phyloP scores from a whole-genome alignment of 108 stramenopile species.

The Mediolabrus comicus region DNA sequence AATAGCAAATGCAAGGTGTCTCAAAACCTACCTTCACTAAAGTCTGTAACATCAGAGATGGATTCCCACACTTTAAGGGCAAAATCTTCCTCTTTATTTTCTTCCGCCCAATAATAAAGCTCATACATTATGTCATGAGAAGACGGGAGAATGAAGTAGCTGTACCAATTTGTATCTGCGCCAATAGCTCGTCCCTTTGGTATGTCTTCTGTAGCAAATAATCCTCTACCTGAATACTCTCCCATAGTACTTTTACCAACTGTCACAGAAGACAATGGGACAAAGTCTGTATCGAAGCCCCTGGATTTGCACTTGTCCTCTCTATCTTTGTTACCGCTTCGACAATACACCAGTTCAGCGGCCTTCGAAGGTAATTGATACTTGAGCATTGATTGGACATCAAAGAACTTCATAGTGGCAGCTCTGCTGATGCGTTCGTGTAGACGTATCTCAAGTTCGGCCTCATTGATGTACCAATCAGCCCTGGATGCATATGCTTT shows the following conservation, averaged over 20 bases:
- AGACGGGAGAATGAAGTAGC: slow-evolving; percentile 28
- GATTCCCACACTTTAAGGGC: neutral
- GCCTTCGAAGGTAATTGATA: neutral
- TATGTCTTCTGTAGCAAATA: slow-evolving; percentile 30
- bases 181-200: slow-evolving; percentile 6
- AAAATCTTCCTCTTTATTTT: neutral
- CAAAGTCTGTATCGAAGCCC: slow-evolving; percentile 22
- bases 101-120: neutral
- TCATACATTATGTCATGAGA: slow-evolving; percentile 2
- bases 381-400: neutral
- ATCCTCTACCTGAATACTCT: slow-evolving; percentile 42
- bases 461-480: slow-evolving; percentile 46
- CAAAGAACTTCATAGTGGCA: neutral
- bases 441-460: slow-evolving; percentile 40
- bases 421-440: neutral
- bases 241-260: slow-evolving; percentile 28
- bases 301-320: neutral
- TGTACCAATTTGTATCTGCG: slow-evolving; percentile 23
- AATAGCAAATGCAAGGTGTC: neutral
- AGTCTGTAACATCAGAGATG: neutral
- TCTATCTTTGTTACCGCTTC: too few relatives aligned
- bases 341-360: neutral
- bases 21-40: neutral
- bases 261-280: slow-evolving; percentile 20
- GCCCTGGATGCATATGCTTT: slow-evolving; percentile 25